Percentiles rank a stretch among this genome's conserved stretches.
phyloP scores from a whole-genome alignment of 1,284 basidiomycete genomes.

The Tausonia pullulans region DNA sequence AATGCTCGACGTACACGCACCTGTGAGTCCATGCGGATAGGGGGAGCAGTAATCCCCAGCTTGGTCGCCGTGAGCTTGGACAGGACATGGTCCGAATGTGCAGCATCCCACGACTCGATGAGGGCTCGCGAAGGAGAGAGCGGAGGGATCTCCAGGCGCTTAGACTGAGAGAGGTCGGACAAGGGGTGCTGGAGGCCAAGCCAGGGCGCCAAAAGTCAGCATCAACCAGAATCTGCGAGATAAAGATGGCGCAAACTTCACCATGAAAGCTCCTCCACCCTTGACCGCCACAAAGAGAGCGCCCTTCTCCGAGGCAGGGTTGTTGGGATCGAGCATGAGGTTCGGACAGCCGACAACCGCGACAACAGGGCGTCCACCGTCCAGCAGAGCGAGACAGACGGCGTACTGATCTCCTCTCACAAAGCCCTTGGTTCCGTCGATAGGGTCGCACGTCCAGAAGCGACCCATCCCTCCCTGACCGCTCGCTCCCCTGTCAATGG shows the following conservation, averaged over 20 bases:
- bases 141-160: conserved; percentile 13
- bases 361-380: conserved; percentile 69
- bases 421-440: conserved; percentile 48
- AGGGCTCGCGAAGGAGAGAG: conserved; percentile 28
- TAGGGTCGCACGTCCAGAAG: conserved; percentile 31
- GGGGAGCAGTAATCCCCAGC: conserved; percentile 54
- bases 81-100: conserved; percentile 76
- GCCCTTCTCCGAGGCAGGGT: conserved; percentile 38
- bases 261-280: conserved; percentile 33
- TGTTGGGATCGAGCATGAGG: conserved; percentile 43
- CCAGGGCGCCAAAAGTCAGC: background rate
- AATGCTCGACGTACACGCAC: too few species aligned
- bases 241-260: conserved; percentile 26
- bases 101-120: conserved; percentile 86
- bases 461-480: conserved; percentile 56
- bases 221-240: background rate
- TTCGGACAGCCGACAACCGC: conserved; percentile 97
- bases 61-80: conserved; percentile 61
- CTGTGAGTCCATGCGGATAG: conserved; percentile 86
- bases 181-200: background rate
- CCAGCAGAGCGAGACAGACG: conserved; percentile 82
- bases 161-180: conserved; percentile 25
- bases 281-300: conserved; percentile 61
- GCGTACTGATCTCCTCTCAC: conserved; percentile 93
- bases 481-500: conserved; percentile 76